Evolutionary conservation across 1,139 yeast species (phyloP), one percentile per base, ranked within the genome.

Genomic region (Taiozyma onychis): DNA sequence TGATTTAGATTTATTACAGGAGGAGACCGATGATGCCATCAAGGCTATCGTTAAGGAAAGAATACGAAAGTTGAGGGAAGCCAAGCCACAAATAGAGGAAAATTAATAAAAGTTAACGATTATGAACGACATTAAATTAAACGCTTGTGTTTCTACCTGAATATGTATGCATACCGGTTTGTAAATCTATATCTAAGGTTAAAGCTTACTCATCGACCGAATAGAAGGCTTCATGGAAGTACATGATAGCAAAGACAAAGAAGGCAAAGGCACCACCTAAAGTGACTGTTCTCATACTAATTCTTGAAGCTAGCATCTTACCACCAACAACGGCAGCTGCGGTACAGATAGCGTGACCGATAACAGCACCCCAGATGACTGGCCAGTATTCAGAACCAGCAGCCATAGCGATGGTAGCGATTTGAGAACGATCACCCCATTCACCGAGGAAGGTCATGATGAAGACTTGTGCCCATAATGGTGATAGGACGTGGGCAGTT

Each of bases 341-440:
- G 0, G 98, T 88, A 71, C 99, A 93, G n/a, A 87, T 51, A 11
- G 86, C 83, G 68, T 93, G 99, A 28, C 99, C 99, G 44, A 86
- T 67, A 43, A 90, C 81, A 24, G 96, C 96, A 52, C 99, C 99
- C 44, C 85, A 60, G 45, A 93, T 88, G 46, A 91, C 96, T 63
- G 77, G 77, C 93, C 95, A 84, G 71, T 89, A 93, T 67, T 90
- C 88, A 39, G 90, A 84, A 41, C 97, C 97, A 1, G 99, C 97
- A 46, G 98, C 98, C 95, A 93, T 87, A 48, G 99, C 99, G 63
- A 93, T 90, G 43, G 97, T 95, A 39, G 98, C 97, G 49, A 93
- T 89, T 71, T 93, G 99, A 14, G 97, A 90, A 63, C 99, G 83
- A 68, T 93, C 99, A 47, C 99, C 99, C 96, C 98, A 90, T 72